phyloP scores from a whole-genome alignment of 768 basidiomycete species.

The Albatrellus ellisii region DNA sequence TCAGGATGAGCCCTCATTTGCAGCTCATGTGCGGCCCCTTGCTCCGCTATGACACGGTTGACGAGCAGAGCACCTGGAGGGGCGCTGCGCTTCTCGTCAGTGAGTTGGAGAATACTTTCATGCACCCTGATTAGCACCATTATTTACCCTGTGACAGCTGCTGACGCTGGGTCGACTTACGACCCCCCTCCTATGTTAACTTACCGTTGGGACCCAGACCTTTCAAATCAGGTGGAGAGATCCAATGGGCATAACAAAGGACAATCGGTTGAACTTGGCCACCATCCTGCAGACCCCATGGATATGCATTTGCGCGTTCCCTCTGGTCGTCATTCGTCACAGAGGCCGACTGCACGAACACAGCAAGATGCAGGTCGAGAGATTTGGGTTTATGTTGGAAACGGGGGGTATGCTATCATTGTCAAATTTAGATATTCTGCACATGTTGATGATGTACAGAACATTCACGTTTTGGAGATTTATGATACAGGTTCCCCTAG shows the following conservation, averaged over 20 bases:
- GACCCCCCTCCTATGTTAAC: constrained; percentile 58
- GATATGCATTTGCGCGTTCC: constrained; percentile 20
- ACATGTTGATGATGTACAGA: constrained; percentile 23
- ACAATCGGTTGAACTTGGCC: constrained; percentile 43
- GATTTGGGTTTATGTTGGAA: constrained; percentile 54
- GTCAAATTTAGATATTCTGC: not conserved
- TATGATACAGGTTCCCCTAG: constrained; percentile 68
- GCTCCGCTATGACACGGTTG: constrained; percentile 81
- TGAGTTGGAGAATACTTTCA: constrained; percentile 26
- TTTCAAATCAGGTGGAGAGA: constrained; percentile 13
- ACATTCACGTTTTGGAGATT: constrained; percentile 95
- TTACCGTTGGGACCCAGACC: constrained; percentile 63
- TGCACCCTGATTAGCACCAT: not conserved
- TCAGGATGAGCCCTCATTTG: constrained; percentile 70
- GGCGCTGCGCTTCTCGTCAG: constrained; percentile 85
- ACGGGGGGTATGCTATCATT: constrained; percentile 27
- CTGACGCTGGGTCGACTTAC: constrained; percentile 69
- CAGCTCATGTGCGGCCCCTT: constrained; percentile 91
- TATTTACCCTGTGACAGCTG: constrained; percentile 29
- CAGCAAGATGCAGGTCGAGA: constrained; percentile 48
- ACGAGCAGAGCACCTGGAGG: constrained; percentile 67
- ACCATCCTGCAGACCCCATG: constrained; percentile 67
- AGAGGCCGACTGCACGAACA: constrained; percentile 21
- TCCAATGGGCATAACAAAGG: constrained; percentile 10
- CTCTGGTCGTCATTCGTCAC: not conserved